A percentile compares a stretch with the other conserved stretches of the same genome.
phyloP scores from a whole-genome alignment of 176 grass and related monocot genomes.

The Phyllostachys edulis region DNA sequence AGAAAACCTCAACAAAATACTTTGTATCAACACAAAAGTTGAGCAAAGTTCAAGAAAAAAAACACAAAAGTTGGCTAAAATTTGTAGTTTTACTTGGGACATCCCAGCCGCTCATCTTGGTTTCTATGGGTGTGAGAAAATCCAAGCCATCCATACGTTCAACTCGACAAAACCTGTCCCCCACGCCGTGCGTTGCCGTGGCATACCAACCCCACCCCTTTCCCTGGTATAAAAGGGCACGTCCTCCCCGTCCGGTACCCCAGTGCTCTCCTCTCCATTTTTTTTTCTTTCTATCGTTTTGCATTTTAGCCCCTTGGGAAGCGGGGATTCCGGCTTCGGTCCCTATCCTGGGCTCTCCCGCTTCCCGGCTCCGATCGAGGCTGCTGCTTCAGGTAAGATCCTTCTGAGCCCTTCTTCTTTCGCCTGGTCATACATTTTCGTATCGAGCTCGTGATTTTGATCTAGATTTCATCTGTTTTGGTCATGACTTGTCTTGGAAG shows the following conservation, averaged over 20 bases:
- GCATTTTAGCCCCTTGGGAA: slow-evolving; percentile 35
- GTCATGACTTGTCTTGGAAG: not conserved
- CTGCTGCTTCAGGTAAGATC: slow-evolving; percentile 4
- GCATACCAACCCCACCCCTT: not conserved
- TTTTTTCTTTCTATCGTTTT: slow-evolving; percentile 32
- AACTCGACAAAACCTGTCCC: not conserved
- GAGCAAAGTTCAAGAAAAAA: not conserved
- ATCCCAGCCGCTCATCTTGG: not conserved
- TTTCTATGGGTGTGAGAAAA: too few relatives aligned
- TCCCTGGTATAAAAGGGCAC: not conserved
- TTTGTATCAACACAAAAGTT: not conserved
- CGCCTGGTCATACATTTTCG: not conserved
- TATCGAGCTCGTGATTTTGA: not conserved
- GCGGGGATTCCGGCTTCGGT: slow-evolving; percentile 10
- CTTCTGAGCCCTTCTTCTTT: not conserved
- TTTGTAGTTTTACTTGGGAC: not conserved
- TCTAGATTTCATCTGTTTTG: slow-evolving; percentile 5
- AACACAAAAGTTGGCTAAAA: not conserved
- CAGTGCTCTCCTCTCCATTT: not conserved
- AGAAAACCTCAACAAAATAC: not conserved
- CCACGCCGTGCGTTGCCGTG: not conserved
- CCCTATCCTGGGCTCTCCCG: not conserved
- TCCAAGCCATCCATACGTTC: not conserved
- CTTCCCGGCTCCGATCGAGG: slow-evolving; percentile 1
- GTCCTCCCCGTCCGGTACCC: not conserved